Base-by-base conservation (phyloP, 495 filamentous ascomycete genomes). In the Massariosphaeria phaeospora region DNA sequence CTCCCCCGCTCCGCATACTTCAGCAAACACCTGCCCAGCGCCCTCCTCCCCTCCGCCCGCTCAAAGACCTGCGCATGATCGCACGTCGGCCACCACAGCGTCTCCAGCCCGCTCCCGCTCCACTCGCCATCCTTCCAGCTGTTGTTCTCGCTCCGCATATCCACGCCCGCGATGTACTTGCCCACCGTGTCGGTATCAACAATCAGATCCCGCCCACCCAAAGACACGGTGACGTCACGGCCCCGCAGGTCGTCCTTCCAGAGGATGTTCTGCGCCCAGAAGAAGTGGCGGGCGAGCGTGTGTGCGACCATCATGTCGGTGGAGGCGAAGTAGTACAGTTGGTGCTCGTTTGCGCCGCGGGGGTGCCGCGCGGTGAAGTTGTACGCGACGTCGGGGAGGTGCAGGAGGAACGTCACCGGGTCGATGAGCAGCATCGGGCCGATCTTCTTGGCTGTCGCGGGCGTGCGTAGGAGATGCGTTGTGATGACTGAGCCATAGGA, bases 31-130 rank as follows among this genome's bases (percentile, higher is more conserved):
- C 68, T 64, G 33, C 76, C 68, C 30, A 85, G 49, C 38, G 57
- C 64, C 26, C 62, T 63, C 56, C 72, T 69, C 24, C 71, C 71
- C 24, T 62, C 35, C 47, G 52, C 46, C 27, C 62, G 66, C 55
- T 86, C 83, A 66, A 86, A 87, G 11, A 82, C 73, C 57, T 87
- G 80, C 18, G 82, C 83, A 67, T 88, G 84, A 63, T 88, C 83
- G 33, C 84, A 61, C 11, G 73, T 69, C 9, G 74, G 69, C 56
- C 76, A 85, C 82, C 82, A 86, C 0, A 84, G 34, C 8, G 85
- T 67, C 57, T 84, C 77, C 26, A 84, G 60, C 6, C 78, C 82
- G 15, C 71, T 61, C 2, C 74, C 74, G 41, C 58, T 72, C 72
- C 75, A 76, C 35, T 66, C 25, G n/a, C 56, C 52, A 34, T 58